Evolutionary conservation across 129 eudicot genomes (phyloP).

Genomic region (Scalesia atractyloides): DNA sequence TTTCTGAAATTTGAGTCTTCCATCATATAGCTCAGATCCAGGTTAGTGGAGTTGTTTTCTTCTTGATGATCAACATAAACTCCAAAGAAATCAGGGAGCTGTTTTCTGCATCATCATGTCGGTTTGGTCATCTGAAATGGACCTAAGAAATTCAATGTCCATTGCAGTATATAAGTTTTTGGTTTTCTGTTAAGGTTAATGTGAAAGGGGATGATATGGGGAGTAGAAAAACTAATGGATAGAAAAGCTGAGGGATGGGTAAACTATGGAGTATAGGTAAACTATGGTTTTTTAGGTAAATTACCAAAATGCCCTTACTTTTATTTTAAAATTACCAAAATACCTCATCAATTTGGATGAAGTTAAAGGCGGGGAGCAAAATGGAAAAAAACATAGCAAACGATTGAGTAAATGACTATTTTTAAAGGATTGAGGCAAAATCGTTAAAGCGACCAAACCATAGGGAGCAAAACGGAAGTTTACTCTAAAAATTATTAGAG

Average conservation of each 20-base stretch:
- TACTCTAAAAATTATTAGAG: no score
- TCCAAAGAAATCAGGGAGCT: constrained; percentile 49
- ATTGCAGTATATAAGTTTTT: constrained; percentile 26
- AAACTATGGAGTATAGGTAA: constrained; percentile 45
- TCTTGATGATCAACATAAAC: constrained; percentile 22
- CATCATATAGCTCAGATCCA: constrained; percentile 15
- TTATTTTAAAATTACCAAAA: no score
- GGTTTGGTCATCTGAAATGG: constrained; percentile 65
- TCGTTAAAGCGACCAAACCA: no score
- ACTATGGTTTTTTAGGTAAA: no score
- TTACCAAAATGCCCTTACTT: no score
- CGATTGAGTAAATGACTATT: no score
- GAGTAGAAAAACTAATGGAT: constrained; percentile 30
- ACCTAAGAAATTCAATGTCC: constrained; percentile 77
- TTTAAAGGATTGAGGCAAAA: no score
- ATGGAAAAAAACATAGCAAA: no score
- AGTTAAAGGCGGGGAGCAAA: no score
- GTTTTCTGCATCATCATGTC: constrained; percentile 88
- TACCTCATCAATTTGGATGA: no score
- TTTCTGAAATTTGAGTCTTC: constrained; percentile 28
- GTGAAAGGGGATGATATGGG: constrained; percentile 8
- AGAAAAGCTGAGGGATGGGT: constrained; percentile 51
- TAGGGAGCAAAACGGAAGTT: no score
- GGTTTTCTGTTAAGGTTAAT: constrained; percentile 39
- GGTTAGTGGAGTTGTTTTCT: constrained; percentile 26